Percentiles rank a stretch among this genome's conserved stretches.
Conservation (phyloP, 2,329 filamentous ascomycete genomes). For the Arthrinium phaeospermum region DNA sequence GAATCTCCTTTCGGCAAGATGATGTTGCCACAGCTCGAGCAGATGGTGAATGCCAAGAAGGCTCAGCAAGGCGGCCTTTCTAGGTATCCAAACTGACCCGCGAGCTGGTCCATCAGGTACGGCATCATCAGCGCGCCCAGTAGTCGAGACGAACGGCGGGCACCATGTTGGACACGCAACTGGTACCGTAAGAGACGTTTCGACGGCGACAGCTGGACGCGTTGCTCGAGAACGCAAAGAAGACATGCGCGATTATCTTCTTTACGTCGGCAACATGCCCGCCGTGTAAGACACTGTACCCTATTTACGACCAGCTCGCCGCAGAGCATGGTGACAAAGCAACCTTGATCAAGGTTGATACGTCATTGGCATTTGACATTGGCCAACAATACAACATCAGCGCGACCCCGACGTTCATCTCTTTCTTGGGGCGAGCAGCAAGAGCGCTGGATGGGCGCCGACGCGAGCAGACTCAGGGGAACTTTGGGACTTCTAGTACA, state of each 20-base stretch:
- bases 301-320: slow-evolving; percentile 80
- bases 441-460: slow-evolving; percentile 81
- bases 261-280: slow-evolving; percentile 89
- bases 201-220: slow-evolving; percentile 63
- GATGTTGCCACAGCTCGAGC: slow-evolving; percentile 73
- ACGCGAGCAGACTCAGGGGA: slow-evolving; percentile 68
- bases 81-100: slow-evolving; percentile 52
- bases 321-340: slow-evolving; percentile 72
- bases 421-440: slow-evolving; percentile 78
- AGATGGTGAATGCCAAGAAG: slow-evolving; percentile 56
- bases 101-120: slow-evolving; percentile 33
- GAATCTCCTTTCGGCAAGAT: slow-evolving; percentile 88
- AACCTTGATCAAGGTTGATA: slow-evolving; percentile 82
- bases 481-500: slow-evolving; percentile 78
- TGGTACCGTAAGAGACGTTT: slow-evolving; percentile 62
- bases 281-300: slow-evolving; percentile 84
- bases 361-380: slow-evolving; percentile 68
- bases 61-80: slow-evolving; percentile 57
- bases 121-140: not conserved
- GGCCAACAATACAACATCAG: slow-evolving; percentile 70
- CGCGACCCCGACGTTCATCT: slow-evolving; percentile 88
- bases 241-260: slow-evolving; percentile 81
- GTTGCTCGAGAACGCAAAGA: slow-evolving; percentile 63
- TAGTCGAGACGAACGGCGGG: slow-evolving; percentile 17
- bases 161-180: slow-evolving; percentile 40